phyloP scores from a whole-genome alignment of 2,329 filamentous ascomycete species.

The Penicillium sp. region DNA sequence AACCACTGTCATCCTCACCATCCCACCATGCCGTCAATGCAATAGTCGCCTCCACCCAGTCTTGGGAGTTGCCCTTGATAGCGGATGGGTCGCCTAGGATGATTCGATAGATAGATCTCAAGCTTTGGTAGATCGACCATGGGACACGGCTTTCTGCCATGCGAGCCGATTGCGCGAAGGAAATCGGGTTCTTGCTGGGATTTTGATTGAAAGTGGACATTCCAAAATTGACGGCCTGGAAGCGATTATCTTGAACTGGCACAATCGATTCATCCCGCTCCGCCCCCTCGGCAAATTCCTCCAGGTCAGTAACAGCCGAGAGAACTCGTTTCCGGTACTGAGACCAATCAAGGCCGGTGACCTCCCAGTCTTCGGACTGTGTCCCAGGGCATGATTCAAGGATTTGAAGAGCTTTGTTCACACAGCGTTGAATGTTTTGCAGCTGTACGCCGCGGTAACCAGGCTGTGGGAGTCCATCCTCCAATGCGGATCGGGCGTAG shows the following conservation, averaged over 20 bases:
- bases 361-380: slow-evolving; percentile 70
- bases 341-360: slow-evolving; percentile 77
- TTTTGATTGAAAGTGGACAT: slow-evolving; percentile 41
- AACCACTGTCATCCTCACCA: slow-evolving; percentile 62
- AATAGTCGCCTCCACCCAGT: slow-evolving; percentile 88
- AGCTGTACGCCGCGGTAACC: slow-evolving; percentile 75
- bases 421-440: slow-evolving; percentile 72
- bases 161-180: slow-evolving; percentile 64
- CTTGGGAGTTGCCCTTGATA: slow-evolving; percentile 73
- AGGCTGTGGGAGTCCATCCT: slow-evolving; percentile 61
- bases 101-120: slow-evolving; percentile 77
- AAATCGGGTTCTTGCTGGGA: slow-evolving; percentile 51
- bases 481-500: slow-evolving; percentile 63
- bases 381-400: slow-evolving; percentile 72
- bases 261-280: slow-evolving; percentile 48
- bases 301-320: slow-evolving; percentile 67
- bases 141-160: slow-evolving; percentile 84
- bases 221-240: slow-evolving; percentile 51
- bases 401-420: slow-evolving; percentile 66
- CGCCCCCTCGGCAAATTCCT: slow-evolving; percentile 74
- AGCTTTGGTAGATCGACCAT: slow-evolving; percentile 83
- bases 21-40: slow-evolving; percentile 91
- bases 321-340: slow-evolving; percentile 75
- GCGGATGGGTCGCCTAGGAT: slow-evolving; percentile 72
- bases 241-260: slow-evolving; percentile 43